Conservation (phyloP, 345 rosid species). For the Camelina sativa region DNA sequence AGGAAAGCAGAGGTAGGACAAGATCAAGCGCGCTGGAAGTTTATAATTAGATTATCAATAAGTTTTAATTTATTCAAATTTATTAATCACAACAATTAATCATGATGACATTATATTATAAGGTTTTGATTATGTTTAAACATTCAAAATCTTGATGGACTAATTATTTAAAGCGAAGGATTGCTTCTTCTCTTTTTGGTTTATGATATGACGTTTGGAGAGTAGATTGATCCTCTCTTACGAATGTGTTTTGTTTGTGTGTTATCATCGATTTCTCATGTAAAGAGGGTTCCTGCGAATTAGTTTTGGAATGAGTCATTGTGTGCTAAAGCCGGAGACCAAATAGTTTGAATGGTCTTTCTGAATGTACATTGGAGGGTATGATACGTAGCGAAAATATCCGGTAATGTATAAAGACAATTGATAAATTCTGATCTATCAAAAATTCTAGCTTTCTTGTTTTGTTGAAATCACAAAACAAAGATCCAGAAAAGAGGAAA, state of each 20-base stretch:
- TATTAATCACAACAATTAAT: background rate
- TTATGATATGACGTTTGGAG: constrained; percentile 3
- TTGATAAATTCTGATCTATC: background rate
- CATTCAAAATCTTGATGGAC: background rate
- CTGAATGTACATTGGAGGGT: background rate
- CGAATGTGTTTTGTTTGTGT: constrained; percentile 3
- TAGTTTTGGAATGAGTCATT: constrained; percentile 5
- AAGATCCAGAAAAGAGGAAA: background rate
- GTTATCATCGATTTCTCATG: background rate
- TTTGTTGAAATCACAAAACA: background rate
- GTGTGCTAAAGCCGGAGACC: constrained; percentile 19
- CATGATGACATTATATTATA: background rate
- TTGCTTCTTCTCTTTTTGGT: constrained; percentile 2
- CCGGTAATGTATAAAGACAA: background rate
- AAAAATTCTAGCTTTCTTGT: background rate
- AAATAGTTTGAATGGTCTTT: constrained; percentile 15
- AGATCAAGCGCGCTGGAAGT: constrained; percentile 29
- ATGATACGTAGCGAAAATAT: background rate
- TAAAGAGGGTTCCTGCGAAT: background rate
- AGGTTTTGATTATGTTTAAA: constrained; percentile 20
- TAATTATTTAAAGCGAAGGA: background rate
- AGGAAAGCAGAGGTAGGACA: constrained; percentile 33
- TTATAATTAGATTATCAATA: background rate
- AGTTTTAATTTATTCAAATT: background rate
- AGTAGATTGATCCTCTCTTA: background rate